Percentiles rank a stretch among this genome's conserved stretches.
Conservation (phyloP, 106 monocot genomes). For the Amphibolis antarctica region DNA sequence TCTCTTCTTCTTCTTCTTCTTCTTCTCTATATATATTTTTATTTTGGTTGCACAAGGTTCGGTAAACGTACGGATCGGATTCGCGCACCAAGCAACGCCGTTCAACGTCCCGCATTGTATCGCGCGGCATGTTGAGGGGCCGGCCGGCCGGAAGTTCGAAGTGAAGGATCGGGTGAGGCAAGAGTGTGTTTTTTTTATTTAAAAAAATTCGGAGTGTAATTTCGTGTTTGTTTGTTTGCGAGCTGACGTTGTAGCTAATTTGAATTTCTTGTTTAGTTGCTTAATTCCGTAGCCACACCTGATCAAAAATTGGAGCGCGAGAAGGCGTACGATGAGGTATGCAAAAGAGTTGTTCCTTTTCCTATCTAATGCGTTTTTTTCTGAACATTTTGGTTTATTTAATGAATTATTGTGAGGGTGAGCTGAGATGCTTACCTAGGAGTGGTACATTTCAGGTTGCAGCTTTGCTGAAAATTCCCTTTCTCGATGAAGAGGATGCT, state of each 20-base stretch:
- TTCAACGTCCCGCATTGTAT: conserved; percentile 79
- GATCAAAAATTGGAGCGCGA: conserved; percentile 52
- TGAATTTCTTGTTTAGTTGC: conserved; percentile 38
- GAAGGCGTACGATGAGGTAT: conserved; percentile 82
- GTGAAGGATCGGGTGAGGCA: conserved; percentile 55
- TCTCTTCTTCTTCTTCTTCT: too few species aligned
- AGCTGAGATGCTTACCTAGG: background rate
- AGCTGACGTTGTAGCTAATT: background rate
- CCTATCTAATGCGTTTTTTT: background rate
- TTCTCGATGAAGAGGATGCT: conserved; percentile 58
- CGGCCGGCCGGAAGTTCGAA: conserved; percentile 6
- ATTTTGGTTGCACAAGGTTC: conserved; percentile 43
- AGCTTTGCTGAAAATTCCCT: conserved; percentile 57
- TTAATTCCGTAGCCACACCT: conserved; percentile 50
- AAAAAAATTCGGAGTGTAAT: background rate
- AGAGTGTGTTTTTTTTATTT: background rate
- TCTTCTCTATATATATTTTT: too few species aligned
- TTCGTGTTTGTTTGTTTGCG: background rate
- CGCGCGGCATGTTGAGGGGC: conserved; percentile 40
- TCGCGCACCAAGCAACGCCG: conserved; percentile 68
- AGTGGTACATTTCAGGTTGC: conserved; percentile 47
- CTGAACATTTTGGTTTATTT: background rate
- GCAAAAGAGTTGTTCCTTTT: conserved; percentile 6
- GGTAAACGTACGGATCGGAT: conserved; percentile 78
- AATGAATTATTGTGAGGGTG: background rate